Conservation (phyloP, 1,284 basidiomycete genomes). For the Heliocybe sulcata region DNA sequence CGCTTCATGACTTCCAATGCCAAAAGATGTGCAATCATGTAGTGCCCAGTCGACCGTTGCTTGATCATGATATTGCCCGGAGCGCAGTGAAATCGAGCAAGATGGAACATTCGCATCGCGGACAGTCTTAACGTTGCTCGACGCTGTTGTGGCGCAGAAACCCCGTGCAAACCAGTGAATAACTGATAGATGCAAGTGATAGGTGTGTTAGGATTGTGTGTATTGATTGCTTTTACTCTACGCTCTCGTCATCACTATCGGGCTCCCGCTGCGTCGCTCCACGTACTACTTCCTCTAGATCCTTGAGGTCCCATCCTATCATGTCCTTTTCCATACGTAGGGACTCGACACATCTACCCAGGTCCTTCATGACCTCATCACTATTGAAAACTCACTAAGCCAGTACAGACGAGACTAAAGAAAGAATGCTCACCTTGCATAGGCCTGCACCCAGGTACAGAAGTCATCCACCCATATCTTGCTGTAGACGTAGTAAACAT, state of each 20-base stretch:
- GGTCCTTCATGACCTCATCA: constrained; percentile 39
- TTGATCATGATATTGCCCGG: no score
- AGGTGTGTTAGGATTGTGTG: no score
- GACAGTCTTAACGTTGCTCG: no score
- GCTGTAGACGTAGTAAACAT: constrained; percentile 77
- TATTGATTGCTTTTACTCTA: not conserved
- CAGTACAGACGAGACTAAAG: constrained; percentile 3
- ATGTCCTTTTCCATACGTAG: constrained; percentile 40
- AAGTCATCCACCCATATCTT: constrained; percentile 80
- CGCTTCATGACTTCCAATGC: no score
- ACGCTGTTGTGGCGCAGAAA: no score
- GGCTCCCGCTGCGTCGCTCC: constrained; percentile 19
- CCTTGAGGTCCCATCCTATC: constrained; percentile 65
- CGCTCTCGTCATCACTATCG: constrained; percentile 20
- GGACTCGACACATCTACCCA: constrained; percentile 36
- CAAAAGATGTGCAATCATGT: no score
- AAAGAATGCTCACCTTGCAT: constrained; percentile 44
- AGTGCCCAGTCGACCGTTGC: no score
- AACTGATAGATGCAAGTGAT: no score
- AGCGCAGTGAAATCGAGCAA: no score
- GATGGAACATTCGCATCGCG: no score
- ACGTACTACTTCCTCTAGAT: constrained; percentile 50
- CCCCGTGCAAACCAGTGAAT: no score
- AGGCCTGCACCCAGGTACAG: constrained; percentile 63
- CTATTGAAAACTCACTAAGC: no score